Base-by-base conservation (phyloP, 2,329 filamentous ascomycete species). In the Cladosporium phlei region DNA sequence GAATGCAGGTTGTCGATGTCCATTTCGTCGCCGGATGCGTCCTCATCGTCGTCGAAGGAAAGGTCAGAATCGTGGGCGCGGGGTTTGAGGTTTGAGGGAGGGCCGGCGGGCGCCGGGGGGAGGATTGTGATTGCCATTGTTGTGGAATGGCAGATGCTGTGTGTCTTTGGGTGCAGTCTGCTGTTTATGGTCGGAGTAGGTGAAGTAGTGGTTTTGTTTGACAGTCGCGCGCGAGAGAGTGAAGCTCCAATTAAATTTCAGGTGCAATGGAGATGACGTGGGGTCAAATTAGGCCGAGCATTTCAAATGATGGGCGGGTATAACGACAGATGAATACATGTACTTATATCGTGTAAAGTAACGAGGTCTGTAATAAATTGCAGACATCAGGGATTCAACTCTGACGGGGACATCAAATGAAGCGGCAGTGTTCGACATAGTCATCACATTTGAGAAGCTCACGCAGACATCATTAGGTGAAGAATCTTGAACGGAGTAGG, bases 51-150 rank as follows among this genome's bases (percentile, higher is more conserved):
- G 35, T 65, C 61, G 43, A 61, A 57, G 49, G 63, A 62, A 33
- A 65, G 61, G 35, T 67, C 64, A 38, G 57, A 51, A 29, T 46
- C 55, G 22, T 59, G 55, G 24, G 64, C 55, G 43, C 22, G 43
- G 25, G 20, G 32, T 38, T 47, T 38, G 25, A 43, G 50, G 32
- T 51, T 38, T 27, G 49, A 56, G 50, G 39, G 64, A 54, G 51
- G 63, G n/a, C 43, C 52, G 8, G 66, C 59, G 37, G 69, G 66
- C 14, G 70, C 63, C 7, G 79, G 79, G 5, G 77, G 69, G 24
- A 79, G 68, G 54, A 82, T 82, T 5, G 76, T 76, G 52, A 82
- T 77, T 14, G 76, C 73, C 79, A 82, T 82, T 40, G 45, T 62
- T 38, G 35, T 27, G 37, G 11, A 6, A 6, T 25, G 24, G 24